These are phyloP conservation scores for Suillus occidentalis DNA, from an alignment of 768 basidiomycete genomes.

Conservation along the genomic window DNA sequence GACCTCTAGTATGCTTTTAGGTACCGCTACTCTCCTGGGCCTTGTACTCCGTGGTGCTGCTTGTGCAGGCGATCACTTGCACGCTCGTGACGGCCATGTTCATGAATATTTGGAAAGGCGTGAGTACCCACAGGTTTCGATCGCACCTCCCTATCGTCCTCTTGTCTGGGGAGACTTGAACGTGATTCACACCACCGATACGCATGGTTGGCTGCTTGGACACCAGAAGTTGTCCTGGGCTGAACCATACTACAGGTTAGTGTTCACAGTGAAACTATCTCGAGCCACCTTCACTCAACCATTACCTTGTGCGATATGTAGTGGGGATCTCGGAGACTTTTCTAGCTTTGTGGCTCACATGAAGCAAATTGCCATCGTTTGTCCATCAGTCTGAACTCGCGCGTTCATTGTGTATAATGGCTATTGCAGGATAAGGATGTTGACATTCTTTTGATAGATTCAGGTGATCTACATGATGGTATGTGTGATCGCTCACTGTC, in stretches of 20 bases:
- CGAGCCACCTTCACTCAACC: not conserved
- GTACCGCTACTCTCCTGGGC: constrained; percentile 15
- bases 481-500: not conserved
- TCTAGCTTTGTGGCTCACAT: constrained; percentile 81
- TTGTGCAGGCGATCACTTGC: constrained; percentile 15
- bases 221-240: constrained; percentile 75
- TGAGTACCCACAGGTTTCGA: constrained; percentile 38
- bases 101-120: constrained; percentile 36
- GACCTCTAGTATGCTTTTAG: constrained; percentile 12
- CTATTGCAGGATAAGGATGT: constrained; percentile 58
- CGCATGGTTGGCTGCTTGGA: constrained; percentile 79
- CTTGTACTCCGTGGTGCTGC: constrained; percentile 16
- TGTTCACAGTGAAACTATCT: not conserved
- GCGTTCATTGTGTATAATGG: not conserved
- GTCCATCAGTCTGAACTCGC: constrained; percentile 10
- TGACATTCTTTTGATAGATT: constrained; percentile 81
- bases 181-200: constrained; percentile 84
- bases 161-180: constrained; percentile 91
- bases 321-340: constrained; percentile 78
- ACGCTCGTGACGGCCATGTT: constrained; percentile 26
- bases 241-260: constrained; percentile 72
- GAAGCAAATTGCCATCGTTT: constrained; percentile 68
- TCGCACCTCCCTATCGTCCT: constrained; percentile 60
- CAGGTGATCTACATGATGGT: constrained; percentile 77
- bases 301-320: constrained; percentile 12